Evolutionary conservation across 352 stramenopile genomes (phyloP), one percentile per base, ranked within the genome.

Genomic region (Globisporangium spinosum): DNA sequence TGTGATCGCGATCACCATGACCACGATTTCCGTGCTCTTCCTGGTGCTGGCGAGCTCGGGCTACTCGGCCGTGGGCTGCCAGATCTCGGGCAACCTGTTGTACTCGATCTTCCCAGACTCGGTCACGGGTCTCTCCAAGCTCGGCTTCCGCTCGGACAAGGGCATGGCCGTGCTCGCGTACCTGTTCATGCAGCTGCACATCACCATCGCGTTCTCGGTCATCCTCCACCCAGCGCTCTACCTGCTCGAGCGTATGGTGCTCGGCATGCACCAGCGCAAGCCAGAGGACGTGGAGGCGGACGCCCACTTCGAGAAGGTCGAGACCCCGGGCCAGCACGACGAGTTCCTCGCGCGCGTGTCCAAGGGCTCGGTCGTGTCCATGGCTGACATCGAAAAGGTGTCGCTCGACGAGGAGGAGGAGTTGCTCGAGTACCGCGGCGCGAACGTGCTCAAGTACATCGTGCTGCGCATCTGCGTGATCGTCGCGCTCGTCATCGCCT

Each of bases 61-160:
- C 8, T 85, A 85, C 68, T 80, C 74, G 55, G 70, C 72, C 2
- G 72, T 85, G 0, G 79, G 79, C 32, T 85, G 79, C 68, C 79
- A 85, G 72, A 85, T 87, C 68, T 74, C 75, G 12, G 76, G 77
- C 63, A 87, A 66, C 32, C 13, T 66, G 60, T 22, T 66, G 10
- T 66, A 56, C 60, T 66, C 60, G 13, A 66, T 66, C 60, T 66
- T 54, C 40, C 60, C 60, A 57, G n/a, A 66, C 38, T n/a, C 38
- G 15, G 55, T 27, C 2, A 75, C 69, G 0, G 72, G 68, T 0
- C 35, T 82, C 10, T 73, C 75, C 49, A 49, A 58, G 70, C 71
- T 74, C 58, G 58, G 78, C 68, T 69, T 73, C 68, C 35, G 38
- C 1, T 74, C 76, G n/a, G 66, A 77, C 68, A 64, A 70, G 56